Base-by-base conservation (phyloP, 2,329 filamentous ascomycete species). In the Thermothelomyces thermophilus region DNA sequence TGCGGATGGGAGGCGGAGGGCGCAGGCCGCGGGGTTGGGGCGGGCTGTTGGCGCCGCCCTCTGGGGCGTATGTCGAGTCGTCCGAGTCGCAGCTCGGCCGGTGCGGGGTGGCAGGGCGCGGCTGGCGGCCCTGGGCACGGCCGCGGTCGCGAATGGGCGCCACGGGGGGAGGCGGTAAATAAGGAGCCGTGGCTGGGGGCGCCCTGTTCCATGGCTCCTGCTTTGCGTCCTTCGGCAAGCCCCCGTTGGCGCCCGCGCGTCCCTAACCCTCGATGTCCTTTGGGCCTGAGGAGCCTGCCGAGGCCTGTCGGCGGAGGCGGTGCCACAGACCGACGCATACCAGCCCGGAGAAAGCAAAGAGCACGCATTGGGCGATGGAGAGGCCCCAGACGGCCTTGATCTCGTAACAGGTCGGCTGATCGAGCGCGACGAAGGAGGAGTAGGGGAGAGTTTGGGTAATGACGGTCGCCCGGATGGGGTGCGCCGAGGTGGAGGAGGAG, bases 331-430 rank as follows among this genome's bases (percentile, higher is more conserved):
- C 54, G 44, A 60, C 42, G 48, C 56, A 58, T 42, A 55, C 55
- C 1, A 60, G 40, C 13, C 46, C 22, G 4, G 55, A 56, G 26
- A 61, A 59, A 35, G 56, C 52, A 14, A 61, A 58, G 17, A 60
- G 48, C 14, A 60, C 51, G 33, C 57, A 60, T 2, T 57, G 44
- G 14, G 59, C 46, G 30, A 60, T 61, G 45, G 52, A 46, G 20
- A 61, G 39, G 13, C 56, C 59, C 58, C 58, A 61, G 30, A 58
- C 55, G 11, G 55, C 54, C 31, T 61, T 61, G 51, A 53, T 55
- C 42, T 59, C 52, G 41, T 54, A 54, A 51, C 59, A 61, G 19
- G 54, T 59, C 8, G 56, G 26, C 35, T 54, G 46, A 46, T 58
- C 55, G 20, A 55, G 50, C 2, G 47, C 24, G 13, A 60, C 55